Conservation (phyloP, 2,329 filamentous ascomycete genomes). For the Arthrobotrys sinensis region DNA sequence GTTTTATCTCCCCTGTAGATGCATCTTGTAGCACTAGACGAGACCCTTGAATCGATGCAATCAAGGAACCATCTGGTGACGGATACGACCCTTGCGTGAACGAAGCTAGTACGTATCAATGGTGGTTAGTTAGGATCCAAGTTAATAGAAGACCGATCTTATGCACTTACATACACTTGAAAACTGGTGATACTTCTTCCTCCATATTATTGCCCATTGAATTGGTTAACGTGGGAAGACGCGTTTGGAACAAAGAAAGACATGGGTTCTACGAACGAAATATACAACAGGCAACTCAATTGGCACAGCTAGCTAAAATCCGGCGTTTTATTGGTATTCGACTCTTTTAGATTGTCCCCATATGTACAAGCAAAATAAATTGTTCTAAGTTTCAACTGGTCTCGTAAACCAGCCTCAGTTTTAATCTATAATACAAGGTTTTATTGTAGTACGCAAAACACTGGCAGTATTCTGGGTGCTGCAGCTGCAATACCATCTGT, state of each 20-base stretch:
- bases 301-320: background rate
- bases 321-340: background rate
- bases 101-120: slow-evolving; percentile 23
- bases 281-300: slow-evolving; percentile 28
- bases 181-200: slow-evolving; percentile 40
- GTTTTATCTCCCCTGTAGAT: slow-evolving; percentile 62
- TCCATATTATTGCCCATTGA: slow-evolving; percentile 36
- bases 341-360: background rate
- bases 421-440: slow-evolving; percentile 6
- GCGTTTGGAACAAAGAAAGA: slow-evolving; percentile 22
- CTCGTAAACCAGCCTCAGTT: too few species aligned
- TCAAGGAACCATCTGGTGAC: slow-evolving; percentile 63
- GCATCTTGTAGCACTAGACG: slow-evolving; percentile 63
- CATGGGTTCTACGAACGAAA: slow-evolving; percentile 1
- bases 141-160: background rate
- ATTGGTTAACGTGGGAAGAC: slow-evolving; percentile 13
- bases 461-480: background rate
- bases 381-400: background rate
- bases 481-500: too few species aligned
- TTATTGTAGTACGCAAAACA: background rate
- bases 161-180: slow-evolving; percentile 60
- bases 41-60: slow-evolving; percentile 63
- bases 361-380: background rate
- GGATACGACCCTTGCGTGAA: slow-evolving; percentile 63
- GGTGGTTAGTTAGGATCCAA: slow-evolving; percentile 5